These are phyloP conservation scores for Tuber indicum DNA, from an alignment of 495 filamentous ascomycete species.

Conservation along the genomic window DNA sequence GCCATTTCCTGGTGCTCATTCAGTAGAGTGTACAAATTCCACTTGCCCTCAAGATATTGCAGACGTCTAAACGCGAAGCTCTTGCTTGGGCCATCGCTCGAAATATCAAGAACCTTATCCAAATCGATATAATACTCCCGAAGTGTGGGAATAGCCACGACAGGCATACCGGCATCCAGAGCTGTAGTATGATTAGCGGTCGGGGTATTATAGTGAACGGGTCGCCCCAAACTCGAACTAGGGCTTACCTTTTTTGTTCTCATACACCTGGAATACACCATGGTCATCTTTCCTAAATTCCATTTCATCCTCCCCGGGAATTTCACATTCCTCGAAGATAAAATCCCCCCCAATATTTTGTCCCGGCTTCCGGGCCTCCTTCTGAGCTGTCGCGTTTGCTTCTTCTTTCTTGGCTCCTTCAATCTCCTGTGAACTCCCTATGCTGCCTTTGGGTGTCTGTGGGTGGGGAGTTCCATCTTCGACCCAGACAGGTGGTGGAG, in stretches of 20 bases:
- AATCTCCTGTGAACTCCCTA: conserved; percentile 26
- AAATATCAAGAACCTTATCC: conserved; percentile 74
- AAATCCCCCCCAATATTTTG: conserved; percentile 90
- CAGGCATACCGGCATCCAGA: conserved; percentile 56
- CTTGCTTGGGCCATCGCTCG: conserved; percentile 91
- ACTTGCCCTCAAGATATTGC: conserved; percentile 93
- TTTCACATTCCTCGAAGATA: conserved; percentile 65
- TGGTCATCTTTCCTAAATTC: conserved; percentile 69
- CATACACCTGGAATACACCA: conserved; percentile 87
- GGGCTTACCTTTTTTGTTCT: conserved; percentile 47
- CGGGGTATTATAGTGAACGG: conserved; percentile 2
- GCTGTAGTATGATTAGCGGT: conserved; percentile 46
- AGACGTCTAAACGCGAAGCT: conserved; percentile 91
- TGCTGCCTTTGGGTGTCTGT: conserved; percentile 10
- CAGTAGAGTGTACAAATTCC: conserved; percentile 82
- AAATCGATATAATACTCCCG: conserved; percentile 93
- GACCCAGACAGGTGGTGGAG: conserved; percentile 84
- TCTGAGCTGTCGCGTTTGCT: conserved; percentile 21
- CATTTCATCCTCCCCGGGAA: conserved; percentile 64
- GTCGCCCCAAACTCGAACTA: background rate
- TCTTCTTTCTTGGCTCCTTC: conserved; percentile 10
- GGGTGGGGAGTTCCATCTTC: conserved; percentile 47
- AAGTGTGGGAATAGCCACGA: conserved; percentile 76
- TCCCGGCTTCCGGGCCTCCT: conserved; percentile 70
- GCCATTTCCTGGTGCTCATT: conserved; percentile 98